phyloP scores from a whole-genome alignment of 164 flowering plant genomes.

The Dillenia suffruticosa region DNA sequence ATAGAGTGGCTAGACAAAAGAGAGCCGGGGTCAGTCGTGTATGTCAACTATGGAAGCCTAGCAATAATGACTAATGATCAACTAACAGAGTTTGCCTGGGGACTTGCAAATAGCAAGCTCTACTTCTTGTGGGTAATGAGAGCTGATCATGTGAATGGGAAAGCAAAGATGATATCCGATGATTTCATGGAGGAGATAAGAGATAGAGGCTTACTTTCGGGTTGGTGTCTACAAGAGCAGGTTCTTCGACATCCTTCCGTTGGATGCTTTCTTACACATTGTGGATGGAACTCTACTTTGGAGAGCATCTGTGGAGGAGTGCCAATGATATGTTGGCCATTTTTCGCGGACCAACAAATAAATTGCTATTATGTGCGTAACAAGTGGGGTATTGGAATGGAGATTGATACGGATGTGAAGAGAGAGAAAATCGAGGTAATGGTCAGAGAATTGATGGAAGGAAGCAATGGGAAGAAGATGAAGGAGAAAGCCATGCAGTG shows the following conservation, averaged over 20 bases:
- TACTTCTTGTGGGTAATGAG: slow-evolving; percentile 7
- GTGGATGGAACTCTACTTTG: no score
- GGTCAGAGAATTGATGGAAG: no score
- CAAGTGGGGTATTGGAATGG: no score
- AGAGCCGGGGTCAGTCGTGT: not conserved
- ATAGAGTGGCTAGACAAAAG: not conserved
- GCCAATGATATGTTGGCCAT: slow-evolving; percentile 9
- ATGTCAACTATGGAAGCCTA: slow-evolving; percentile 3
- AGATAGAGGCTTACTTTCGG: slow-evolving; percentile 1
- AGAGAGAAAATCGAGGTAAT: no score
- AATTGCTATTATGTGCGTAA: not conserved
- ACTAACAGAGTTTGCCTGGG: slow-evolving; percentile 10
- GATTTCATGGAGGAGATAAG: slow-evolving; percentile 5
- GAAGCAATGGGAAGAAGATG: no score
- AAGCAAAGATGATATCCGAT: not conserved
- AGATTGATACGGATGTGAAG: no score
- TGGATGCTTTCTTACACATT: slow-evolving; percentile 6
- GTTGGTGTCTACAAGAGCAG: slow-evolving; percentile 5
- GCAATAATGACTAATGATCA: not conserved
- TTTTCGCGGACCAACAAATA: slow-evolving; percentile 2
- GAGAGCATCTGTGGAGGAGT: no score
- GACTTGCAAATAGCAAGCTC: slow-evolving; percentile 2
- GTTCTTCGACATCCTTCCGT: slow-evolving; percentile 6
- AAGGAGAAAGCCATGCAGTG: no score
- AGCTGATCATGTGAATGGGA: slow-evolving; percentile 4